Base-by-base conservation (phyloP, 1,284 basidiomycete genomes). In the Porodaedalea pini region DNA sequence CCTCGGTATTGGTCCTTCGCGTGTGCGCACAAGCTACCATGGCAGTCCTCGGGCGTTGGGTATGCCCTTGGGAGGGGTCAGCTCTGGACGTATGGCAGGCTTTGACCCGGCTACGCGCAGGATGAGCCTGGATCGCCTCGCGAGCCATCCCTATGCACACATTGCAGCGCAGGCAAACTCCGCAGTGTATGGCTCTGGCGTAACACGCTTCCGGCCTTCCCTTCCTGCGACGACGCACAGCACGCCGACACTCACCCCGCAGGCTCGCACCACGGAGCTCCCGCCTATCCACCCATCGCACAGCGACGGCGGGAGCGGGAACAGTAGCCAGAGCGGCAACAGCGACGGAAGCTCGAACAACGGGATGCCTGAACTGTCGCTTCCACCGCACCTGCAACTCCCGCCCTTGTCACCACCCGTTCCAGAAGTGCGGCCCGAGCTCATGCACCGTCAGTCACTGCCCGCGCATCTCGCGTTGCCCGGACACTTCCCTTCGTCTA, bases 91-190 rank as follows among this genome's bases (percentile, higher is more conserved):
- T 15, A 23, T 51, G 27, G 27, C 13, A 25, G 51, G 63, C 59
- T 32, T 59, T 56, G 6, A 50, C 58, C 17, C 64, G 64, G 17
- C 70, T 25, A 73, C 76, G 25, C 74, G 83, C 60, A 76, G 85
- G 44, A 72, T 78, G 59, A 85, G 82, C 13, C 78, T 86, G 61
- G 85, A 78, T 62, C 78, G 83, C n/a, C 76, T 88, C 19, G 75
- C 78, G 27, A 70, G 70, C 25, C 85, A 88, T 61, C 86, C 86
- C 0, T 88, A 81, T 61, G 84, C 84, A 21, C 73, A 73, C 43
- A 68, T 83, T 39, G 83, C 83, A 36, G 73, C 77, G 57, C 79
- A 78, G 8, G 80, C 80, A 65, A 85, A 85, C 50, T 76, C 71
- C 51, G 74, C 73, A 5, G 62, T 80, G 17, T 80, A 72, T 62